Evolutionary conservation across 2,329 filamentous ascomycete genomes (phyloP), one percentile per base, ranked within the genome.

Genomic region (Fusarium floridanum): DNA sequence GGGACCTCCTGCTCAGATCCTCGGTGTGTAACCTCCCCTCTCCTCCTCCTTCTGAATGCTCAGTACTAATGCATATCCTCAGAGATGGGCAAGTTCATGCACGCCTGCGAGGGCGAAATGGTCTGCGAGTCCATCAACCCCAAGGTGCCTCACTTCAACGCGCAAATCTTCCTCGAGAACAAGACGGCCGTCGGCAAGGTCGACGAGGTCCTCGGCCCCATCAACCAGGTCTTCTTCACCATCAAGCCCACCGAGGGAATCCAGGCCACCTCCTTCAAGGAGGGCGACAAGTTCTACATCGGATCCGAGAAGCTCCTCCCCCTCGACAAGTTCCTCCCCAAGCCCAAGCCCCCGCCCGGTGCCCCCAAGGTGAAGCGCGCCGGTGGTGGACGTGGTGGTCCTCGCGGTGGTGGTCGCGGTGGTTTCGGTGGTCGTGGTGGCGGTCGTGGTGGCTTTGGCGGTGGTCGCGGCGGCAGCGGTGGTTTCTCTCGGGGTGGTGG

Each of bases 121-220:
- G 93, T 99, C 79, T 98, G 96, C 93, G 92, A 95, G 85, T 97
- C 94, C 78, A 93, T 93, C 85, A 98, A 98, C 88, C 88, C 93
- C 80, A 98, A 98, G 87, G 93, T 99, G 75, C 97, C 97, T 72
- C 97, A 97, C 88, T 99, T 99, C 92, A 98, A 98, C 88, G 97
- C 97, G 72, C 95, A 95, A 78, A 97, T 99, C 84, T 99, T 97
- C 87, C 93, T 98, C 80, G 96, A 98, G 90, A 99, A 98, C 89
- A 99, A 98, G 93, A 96, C 94, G 55, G 88, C 93, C 72, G 91
- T 99, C 83, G 97, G 97, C 84, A 98, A 98, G 87, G 94, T 99
- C 82, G 97, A 99, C 86, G 97, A 99, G 87, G 94, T 99, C 77
- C 92, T 99, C 78, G 97, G 97, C 67, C 96, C 97, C 74, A 94